phyloP scores from a whole-genome alignment of 768 basidiomycete species.

The Russula sp. region DNA sequence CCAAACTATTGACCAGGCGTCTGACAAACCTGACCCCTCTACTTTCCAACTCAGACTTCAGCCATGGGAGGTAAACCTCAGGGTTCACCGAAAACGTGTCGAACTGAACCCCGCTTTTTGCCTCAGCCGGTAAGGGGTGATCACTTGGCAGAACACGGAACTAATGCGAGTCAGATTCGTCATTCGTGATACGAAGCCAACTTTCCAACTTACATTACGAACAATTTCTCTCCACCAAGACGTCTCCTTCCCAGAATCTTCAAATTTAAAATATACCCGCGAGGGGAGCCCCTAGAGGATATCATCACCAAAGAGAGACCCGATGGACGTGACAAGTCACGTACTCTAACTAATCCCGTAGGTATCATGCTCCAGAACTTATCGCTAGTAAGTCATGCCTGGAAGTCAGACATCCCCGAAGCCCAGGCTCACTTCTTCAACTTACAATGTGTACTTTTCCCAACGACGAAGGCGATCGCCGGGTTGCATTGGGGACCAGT shows the following conservation, averaged over 20 bases:
- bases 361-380: slow-evolving; percentile 44
- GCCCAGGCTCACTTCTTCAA: background rate
- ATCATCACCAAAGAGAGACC: background rate
- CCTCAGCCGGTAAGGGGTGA: slow-evolving; percentile 31
- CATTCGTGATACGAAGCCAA: background rate
- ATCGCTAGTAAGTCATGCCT: slow-evolving; percentile 27
- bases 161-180: background rate
- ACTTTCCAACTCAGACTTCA: slow-evolving; percentile 34
- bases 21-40: slow-evolving; percentile 40
- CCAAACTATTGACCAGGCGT: slow-evolving; percentile 36
- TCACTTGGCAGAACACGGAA: slow-evolving; percentile 25
- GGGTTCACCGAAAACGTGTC: slow-evolving; percentile 45
- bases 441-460: slow-evolving; percentile 40
- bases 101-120: slow-evolving; percentile 36
- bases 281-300: slow-evolving; percentile 33
- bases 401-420: background rate
- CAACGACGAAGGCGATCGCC: slow-evolving; percentile 32
- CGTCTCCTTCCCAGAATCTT: slow-evolving; percentile 18
- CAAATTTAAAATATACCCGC: slow-evolving; percentile 27
- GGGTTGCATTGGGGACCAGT: slow-evolving; percentile 37
- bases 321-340: slow-evolving; percentile 5
- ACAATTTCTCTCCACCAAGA: slow-evolving; percentile 37
- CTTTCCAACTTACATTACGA: slow-evolving; percentile 31
- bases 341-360: slow-evolving; percentile 35
- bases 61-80: slow-evolving; percentile 42